Conservation (phyloP, 2,329 filamentous ascomycete species). For the Grosmannia huntii region DNA sequence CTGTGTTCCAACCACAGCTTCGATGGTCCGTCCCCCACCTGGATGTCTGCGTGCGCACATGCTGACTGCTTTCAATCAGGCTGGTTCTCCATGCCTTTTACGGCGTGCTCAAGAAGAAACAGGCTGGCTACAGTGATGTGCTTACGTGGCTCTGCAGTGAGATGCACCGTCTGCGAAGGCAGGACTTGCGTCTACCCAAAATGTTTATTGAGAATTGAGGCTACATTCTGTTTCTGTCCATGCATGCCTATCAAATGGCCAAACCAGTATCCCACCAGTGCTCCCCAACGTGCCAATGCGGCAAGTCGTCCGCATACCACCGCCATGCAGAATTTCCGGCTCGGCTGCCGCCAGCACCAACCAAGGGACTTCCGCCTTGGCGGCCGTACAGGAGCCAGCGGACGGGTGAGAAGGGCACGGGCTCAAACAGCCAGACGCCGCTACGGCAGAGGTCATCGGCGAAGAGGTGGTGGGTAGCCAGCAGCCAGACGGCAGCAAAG, state of each 20-base stretch:
- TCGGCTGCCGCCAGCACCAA: slow-evolving; percentile 34
- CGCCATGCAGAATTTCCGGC: slow-evolving; percentile 43
- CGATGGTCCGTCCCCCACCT: slow-evolving; percentile 37
- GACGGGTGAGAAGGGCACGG: slow-evolving; percentile 63
- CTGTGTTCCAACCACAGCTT: slow-evolving; percentile 46
- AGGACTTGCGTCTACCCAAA: slow-evolving; percentile 7
- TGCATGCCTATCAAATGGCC: slow-evolving; percentile 16
- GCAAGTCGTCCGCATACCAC: slow-evolving; percentile 43
- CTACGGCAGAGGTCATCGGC: slow-evolving; percentile 62
- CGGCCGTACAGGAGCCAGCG: slow-evolving; percentile 32
- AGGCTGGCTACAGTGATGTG: slow-evolving; percentile 53
- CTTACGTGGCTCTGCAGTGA: slow-evolving; percentile 54
- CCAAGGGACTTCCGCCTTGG: slow-evolving; percentile 14
- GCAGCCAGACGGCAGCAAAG: slow-evolving; percentile 55
- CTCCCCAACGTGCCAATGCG: slow-evolving; percentile 42
- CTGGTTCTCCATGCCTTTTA: slow-evolving; percentile 59
- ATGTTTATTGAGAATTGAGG: background rate
- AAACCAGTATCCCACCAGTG: slow-evolving; percentile 47
- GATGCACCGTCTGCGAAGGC: slow-evolving; percentile 22
- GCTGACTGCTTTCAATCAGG: slow-evolving; percentile 24
- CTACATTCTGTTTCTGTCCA: background rate
- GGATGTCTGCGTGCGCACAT: slow-evolving; percentile 3
- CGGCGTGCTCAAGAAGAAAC: slow-evolving; percentile 54
- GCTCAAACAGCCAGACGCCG: slow-evolving; percentile 71
- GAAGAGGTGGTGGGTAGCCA: slow-evolving; percentile 50